phyloP scores from a whole-genome alignment of 805 yeast genomes.

The Schwanniomyces yamadae region DNA sequence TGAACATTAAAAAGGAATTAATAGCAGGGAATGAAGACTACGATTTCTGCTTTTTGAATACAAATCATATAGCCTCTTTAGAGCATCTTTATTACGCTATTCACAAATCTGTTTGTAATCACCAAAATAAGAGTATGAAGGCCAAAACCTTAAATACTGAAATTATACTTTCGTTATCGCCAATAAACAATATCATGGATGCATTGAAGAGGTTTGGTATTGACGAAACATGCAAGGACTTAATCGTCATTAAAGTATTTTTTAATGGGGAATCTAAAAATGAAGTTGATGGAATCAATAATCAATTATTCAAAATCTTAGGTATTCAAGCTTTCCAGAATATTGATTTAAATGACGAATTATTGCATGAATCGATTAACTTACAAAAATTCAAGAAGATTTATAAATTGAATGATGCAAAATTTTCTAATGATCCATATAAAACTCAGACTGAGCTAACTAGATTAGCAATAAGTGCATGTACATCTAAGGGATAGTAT shows the following conservation, averaged over 20 bases:
- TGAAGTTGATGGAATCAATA: slow-evolving; percentile 28
- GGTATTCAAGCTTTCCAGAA: slow-evolving; percentile 8
- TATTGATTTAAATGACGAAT: slow-evolving; percentile 23
- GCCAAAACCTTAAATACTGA: slow-evolving; percentile 73
- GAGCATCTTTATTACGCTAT: slow-evolving; percentile 65
- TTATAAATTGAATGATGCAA: slow-evolving; percentile 36
- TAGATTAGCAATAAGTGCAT: slow-evolving; percentile 45
- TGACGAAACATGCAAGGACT: slow-evolving; percentile 42
- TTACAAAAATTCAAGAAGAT: slow-evolving; percentile 32
- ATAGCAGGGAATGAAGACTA: slow-evolving; percentile 46
- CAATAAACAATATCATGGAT: slow-evolving; percentile 69
- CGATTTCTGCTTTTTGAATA: slow-evolving; percentile 67
- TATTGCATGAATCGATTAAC: slow-evolving; percentile 20
- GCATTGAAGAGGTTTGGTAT: slow-evolving; percentile 72
- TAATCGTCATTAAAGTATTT: slow-evolving; percentile 54
- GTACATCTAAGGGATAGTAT: slow-evolving; percentile 30
- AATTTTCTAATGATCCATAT: slow-evolving; percentile 9
- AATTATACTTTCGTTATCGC: slow-evolving; percentile 64
- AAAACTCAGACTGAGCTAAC: slow-evolving; percentile 29
- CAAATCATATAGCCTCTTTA: slow-evolving; percentile 52
- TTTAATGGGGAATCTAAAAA: slow-evolving; percentile 16
- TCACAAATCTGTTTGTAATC: slow-evolving; percentile 59
- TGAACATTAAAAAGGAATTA: slow-evolving; percentile 44
- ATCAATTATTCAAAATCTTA: slow-evolving; percentile 28
- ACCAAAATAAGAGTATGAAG: slow-evolving; percentile 45